Evolutionary conservation across 139 green algal species (phyloP), one percentile per base, ranked within the genome.

Genomic region (Chlamydomonas urium): DNA sequence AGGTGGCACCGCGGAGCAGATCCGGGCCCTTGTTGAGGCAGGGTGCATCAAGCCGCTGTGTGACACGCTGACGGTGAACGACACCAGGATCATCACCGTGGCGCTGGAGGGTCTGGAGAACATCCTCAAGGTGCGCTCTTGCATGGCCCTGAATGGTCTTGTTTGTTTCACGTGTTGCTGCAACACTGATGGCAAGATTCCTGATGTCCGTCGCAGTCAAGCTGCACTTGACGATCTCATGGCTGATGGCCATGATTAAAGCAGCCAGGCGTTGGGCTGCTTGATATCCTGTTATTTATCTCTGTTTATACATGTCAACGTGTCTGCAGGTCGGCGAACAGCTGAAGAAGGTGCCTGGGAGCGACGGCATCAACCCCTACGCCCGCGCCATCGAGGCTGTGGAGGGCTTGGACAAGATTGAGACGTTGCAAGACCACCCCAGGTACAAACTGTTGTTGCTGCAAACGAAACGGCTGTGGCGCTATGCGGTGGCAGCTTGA

Each of bases 81-180:
- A 99, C 81, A 82, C 87, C 2, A 85, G 92, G 65, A 98, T 99
- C 69, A 87, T 99, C 38, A 97, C 89, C 0, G 96, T 99, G n/a
- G 96, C 94, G 3, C 76, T 99, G 36, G 96, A 99, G 80, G 95
- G 93, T 17, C 80, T 99, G 61, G 96, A 99, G 85, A 99, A 99
- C 86, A 99, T 99, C 72, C 87, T 99, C 31, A 98, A 98, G 87
- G 93, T 97, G 65, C n/a, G n/a, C n/a, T n/a, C n/a, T n/a, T n/a
- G n/a, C n/a, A n/a, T n/a, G n/a, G n/a, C n/a, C n/a, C n/a, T n/a
- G n/a, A n/a, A n/a, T n/a, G n/a, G n/a, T n/a, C n/a, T n/a, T n/a
- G n/a, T n/a, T n/a, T n/a, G n/a, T n/a, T n/a, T n/a, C n/a, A n/a
- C n/a, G n/a, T n/a, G n/a, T n/a, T n/a, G n/a, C n/a, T n/a, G n/a